Evolutionary conservation across 2,329 filamentous ascomycete genomes (phyloP), one percentile per base, ranked within the genome.

Genomic region (Fusarium sp.): DNA sequence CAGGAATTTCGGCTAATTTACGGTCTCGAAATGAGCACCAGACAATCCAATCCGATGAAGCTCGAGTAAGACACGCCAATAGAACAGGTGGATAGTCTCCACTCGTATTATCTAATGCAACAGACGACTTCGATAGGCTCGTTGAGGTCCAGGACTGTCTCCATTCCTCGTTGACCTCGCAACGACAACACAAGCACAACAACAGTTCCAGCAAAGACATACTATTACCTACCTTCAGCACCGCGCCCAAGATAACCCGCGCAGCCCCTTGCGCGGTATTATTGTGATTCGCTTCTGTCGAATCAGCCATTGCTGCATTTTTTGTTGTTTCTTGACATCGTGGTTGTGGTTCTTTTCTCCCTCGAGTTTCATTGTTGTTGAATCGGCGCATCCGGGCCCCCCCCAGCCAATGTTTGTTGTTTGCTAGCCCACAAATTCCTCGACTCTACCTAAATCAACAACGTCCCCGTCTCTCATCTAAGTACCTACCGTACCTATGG

Each of bases 131-230:
- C 31, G 10, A 52, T 52, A 45, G 34, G 43, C 48, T 68, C 34
- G 34, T 18, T 18, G 34, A 18, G 34, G 77, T 75, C 77, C 34
- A 60, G 8, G 21, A 52, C 34, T 16, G 49, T 41, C 49, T 52
- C 49, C 34, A 52, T 65, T 76, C 77, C 78, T 58, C 58, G 80
- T 81, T 81, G 80, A 79, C 80, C 80, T 81, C 80, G 80, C 80
- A 82, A 81, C 79, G 80, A 75, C 72, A 79, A 80, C 78, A 79
- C 76, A 81, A 81, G 73, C 74, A 80, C 78, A 81, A 81, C 78
- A 81, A 80, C 75, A 71, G 65, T 65, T 69, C 62, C 70, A 70
- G 63, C 62, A 66, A 76, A 72, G 67, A 71, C 75, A 71, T 58
- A 69, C 70, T 69, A 56, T 62, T 67, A 74, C 71, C 65, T 70